Base-by-base conservation (phyloP, 2,329 filamentous ascomycete genomes). In the Leptoxyphium fumago region DNA sequence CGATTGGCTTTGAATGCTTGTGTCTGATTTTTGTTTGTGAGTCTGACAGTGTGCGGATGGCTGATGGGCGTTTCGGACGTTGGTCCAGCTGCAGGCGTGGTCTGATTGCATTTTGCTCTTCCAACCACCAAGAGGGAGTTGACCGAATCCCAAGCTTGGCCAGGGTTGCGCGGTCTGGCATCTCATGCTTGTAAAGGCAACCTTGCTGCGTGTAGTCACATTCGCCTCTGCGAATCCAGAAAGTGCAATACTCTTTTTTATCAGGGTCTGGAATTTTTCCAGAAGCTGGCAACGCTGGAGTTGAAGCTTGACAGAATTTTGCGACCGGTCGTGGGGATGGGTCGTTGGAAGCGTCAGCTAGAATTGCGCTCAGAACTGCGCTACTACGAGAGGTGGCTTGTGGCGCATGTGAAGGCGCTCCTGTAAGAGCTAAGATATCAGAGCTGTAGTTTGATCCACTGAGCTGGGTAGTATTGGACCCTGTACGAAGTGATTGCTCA, bases 121-220 rank as follows among this genome's bases (percentile, higher is more conserved):
- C 70, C 43, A 67, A 65, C 55, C 68, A 78, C 77, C 77, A 80
- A 7, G 61, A 59, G 8, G 77, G 76, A 13, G 71, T 62, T 38
- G 67, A 64, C 2, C 64, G 63, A 42, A 94, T 73, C 0, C 88
- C 88, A 2, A 94, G 70, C 6, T 72, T 69, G 38, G 74, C 66
- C 52, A 93, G 75, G 1, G 78, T 83, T 0, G 69, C 66, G 42
- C 70, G 69, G 50, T 87, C 78, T 0, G 88, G 88, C 82, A 94
- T 94, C 60, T 91, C 84, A 60, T 94, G 88, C 65, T 87, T 89
- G 69, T 79, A 94, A 51, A 80, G 78, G 66, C 88, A 94, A 0
- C 88, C 87, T 56, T 88, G 80, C 60, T 93, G 84, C 2, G 75
- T 79, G 61, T 85, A 95, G 48, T 82, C 82, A 60, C 88, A 95